Base-by-base conservation (phyloP, 805 yeast genomes). In the Pichia exigua region DNA sequence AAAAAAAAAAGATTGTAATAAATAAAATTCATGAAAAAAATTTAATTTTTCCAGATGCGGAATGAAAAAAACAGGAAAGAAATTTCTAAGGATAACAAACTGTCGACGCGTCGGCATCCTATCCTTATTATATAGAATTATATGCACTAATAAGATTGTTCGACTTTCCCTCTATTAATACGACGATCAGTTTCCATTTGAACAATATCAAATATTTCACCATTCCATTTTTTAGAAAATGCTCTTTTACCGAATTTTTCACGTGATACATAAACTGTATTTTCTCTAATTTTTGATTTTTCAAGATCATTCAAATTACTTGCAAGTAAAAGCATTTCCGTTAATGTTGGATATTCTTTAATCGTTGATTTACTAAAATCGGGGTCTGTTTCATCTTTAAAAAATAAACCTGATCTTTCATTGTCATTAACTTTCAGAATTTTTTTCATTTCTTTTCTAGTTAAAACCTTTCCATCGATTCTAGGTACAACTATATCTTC, bases 401-500 rank as follows among this genome's bases (percentile, higher is more conserved):
- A 94, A 65, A 90, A 85, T 61, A 86, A 85, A 0, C 98, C 98
- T 0, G 88, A 75, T 52, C 78, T 15, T 75, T 72, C 24, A 68
- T 63, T 11, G 3, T 48, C 48, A 10, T 27, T 41, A 5, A 38
- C 30, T 22, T 30, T 52, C 12, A 42, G 15, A 4, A 11, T 13
- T 22, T 43, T 40, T 17, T 49, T 44, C 3, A 18, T 11, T 18
- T 49, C 50, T 3, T 18, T 27, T 18, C 47, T 44, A 12, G 20
- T 72, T 62, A 38, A 51, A 28, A 15, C 47, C n/a, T 51, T 52
- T n/a, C 66, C 57, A 4, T 55, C 50, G 3, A 59, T 52, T 0
- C 63, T 51, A 53, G 81, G 79, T 5, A 80, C 78, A 13, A 87
- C 94, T 54, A 94, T 94, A 66, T 94, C 99, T 51, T 83, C 71